A percentile compares a stretch with the other conserved stretches of the same genome.
phyloP scores from a whole-genome alignment of 306 rosid genomes.

The Albizia julibrissin region DNA sequence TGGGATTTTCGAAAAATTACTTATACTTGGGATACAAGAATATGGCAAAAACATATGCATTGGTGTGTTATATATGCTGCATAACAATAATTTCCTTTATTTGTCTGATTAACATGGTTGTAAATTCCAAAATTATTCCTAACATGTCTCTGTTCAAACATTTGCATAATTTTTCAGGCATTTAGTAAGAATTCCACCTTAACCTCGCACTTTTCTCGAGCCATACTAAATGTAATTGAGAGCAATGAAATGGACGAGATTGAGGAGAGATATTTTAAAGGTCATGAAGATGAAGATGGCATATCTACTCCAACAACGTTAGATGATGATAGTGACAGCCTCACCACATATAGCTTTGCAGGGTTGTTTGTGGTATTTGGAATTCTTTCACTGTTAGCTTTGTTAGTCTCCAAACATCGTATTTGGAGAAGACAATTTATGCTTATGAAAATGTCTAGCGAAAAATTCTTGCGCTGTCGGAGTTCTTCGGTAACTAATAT shows the following conservation, averaged over 20 bases:
- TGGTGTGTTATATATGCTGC: not conserved
- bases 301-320: not conserved
- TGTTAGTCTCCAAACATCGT: constrained; percentile 13
- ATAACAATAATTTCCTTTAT: not conserved
- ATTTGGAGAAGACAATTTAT: not conserved
- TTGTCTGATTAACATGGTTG: not conserved
- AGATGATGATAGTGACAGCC: not conserved
- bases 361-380: constrained; percentile 29
- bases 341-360: constrained; percentile 23
- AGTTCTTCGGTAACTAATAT: not conserved
- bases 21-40: not conserved
- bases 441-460: not conserved
- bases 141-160: not conserved
- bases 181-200: constrained; percentile 1
- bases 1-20: too few species aligned
- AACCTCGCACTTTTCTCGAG: constrained; percentile 29
- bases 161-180: constrained; percentile 10
- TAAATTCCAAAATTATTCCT: not conserved
- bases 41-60: not conserved
- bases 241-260: not conserved
- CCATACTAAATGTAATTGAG: constrained; percentile 15
- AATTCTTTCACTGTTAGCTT: constrained; percentile 5
- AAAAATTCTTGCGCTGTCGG: not conserved
- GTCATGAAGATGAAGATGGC: not conserved
- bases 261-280: constrained; percentile 2